phyloP scores from a whole-genome alignment of 371 early-diverging fungal genomes.

The Blakeslea trispora region DNA sequence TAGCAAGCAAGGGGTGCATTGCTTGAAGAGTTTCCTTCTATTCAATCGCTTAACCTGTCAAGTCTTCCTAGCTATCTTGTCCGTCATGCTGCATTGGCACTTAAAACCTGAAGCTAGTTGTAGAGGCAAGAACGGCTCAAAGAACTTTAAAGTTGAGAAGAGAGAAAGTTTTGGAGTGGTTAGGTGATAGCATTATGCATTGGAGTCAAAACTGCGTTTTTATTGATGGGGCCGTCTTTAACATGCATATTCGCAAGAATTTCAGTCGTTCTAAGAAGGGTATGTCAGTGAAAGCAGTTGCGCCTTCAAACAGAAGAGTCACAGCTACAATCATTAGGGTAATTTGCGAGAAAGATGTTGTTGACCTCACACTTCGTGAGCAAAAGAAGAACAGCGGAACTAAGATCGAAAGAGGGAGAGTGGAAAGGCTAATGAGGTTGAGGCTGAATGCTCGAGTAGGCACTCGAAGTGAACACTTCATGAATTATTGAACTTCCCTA shows the following conservation, averaged over 20 bases:
- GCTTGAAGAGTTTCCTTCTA: too few relatives aligned
- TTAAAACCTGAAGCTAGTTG: conserved; percentile 3
- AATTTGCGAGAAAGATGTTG: conserved; percentile 5
- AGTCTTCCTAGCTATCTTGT: conserved; percentile 2
- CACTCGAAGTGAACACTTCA: too few relatives aligned
- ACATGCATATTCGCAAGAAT: conserved; percentile 4
- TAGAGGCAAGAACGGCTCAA: not conserved
- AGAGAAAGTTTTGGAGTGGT: conserved; percentile 7
- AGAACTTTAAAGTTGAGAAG: conserved; percentile 1
- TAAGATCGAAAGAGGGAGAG: conserved; percentile 7
- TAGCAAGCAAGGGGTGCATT: too few relatives aligned
- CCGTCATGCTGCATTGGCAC: not conserved
- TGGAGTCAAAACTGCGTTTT: conserved; percentile 2
- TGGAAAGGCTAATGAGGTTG: conserved; percentile 1
- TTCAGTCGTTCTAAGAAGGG: too few relatives aligned
- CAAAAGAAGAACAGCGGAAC: not conserved
- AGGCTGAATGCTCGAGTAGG: too few relatives aligned
- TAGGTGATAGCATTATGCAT: conserved; percentile 4
- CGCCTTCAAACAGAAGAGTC: conserved; percentile 6
- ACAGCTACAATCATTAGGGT: conserved; percentile 14
- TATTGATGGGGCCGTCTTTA: conserved; percentile 16
- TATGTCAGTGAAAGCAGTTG: not conserved
- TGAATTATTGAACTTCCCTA: too few relatives aligned
- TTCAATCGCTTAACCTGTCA: too few relatives aligned
- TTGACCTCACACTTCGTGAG: conserved; percentile 7